Evolutionary conservation across 2,329 filamentous ascomycete species (phyloP), one percentile per base, ranked within the genome.

Genomic region (Exophiala viscosa): DNA sequence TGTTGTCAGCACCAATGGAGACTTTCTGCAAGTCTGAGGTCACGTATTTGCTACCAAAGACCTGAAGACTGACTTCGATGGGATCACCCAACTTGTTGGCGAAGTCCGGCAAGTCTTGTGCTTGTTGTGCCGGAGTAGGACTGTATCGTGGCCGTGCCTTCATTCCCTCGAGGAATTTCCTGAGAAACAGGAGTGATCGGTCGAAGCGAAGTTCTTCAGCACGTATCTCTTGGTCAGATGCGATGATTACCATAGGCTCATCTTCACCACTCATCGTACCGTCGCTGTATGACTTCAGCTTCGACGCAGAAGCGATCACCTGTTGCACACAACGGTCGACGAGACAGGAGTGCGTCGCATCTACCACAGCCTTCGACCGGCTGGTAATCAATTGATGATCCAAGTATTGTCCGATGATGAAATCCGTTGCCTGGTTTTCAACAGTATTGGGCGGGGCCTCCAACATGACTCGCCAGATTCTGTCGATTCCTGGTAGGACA

Each of bases 381-480:
- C 67, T 70, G 13, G 68, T 67, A 34, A 74, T 71, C 31, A 74
- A 64, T 5, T 54, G 57, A 50, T 75, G 70, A 50, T 83, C 76
- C 32, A 93, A 75, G 64, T 93, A 95, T 10, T 90, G 76, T 18
- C 85, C 79, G 18, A 90, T 88, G 3, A 95, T 81, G 17, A 84
- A 83, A 45, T 76, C 77, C 28, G 87, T 90, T 1, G 88, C 86
- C 47, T 77, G 72, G 15, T 79, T 77, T 60, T 88, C 88, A 43
- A 95, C 83, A 0, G 77, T 80, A 34, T 79, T 73, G 34, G 80
- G 74, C 4, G 83, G 82, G 1, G 87, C 83, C 13, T 81, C 84
- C 48, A 95, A 73, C 32, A 92, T 83, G 62, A 96, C 82, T 18
- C 83, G 82, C 91, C 91, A 96, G n/a, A 96, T 73, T 52, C 90